phyloP scores from a whole-genome alignment of 108 stramenopile species.

The Skeletonema menzelii region DNA sequence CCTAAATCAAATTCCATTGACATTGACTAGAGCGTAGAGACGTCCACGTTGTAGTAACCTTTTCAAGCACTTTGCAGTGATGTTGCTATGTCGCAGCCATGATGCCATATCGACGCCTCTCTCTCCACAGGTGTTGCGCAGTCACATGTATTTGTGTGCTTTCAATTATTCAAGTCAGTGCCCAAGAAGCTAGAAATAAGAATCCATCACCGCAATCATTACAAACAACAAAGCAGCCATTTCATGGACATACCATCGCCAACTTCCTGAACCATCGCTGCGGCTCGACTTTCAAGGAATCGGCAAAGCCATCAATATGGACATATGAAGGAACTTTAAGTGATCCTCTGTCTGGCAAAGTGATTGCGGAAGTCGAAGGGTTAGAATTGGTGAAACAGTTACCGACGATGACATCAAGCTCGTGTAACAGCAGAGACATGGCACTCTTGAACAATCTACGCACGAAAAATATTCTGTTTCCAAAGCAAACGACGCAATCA shows the following conservation, averaged over 20 bases:
- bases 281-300: background rate
- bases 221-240: slow-evolving; percentile 1
- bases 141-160: background rate
- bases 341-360: slow-evolving; percentile 71
- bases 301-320: slow-evolving; percentile 29
- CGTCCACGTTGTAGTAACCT: too few relatives aligned
- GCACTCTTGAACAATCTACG: slow-evolving; percentile 18
- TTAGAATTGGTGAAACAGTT: slow-evolving; percentile 59
- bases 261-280: slow-evolving; percentile 20
- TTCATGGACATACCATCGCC: slow-evolving; percentile 8
- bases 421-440: background rate
- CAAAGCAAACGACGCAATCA: background rate
- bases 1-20: too few relatives aligned
- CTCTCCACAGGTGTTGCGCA: background rate
- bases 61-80: too few relatives aligned
- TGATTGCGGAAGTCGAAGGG: slow-evolving; percentile 72
- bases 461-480: slow-evolving; percentile 15
- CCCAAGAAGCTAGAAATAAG: background rate
- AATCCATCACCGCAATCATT: background rate
- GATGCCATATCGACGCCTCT: background rate
- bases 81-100: background rate
- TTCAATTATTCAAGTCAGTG: background rate
- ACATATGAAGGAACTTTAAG: slow-evolving; percentile 46
- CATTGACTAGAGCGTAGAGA: too few relatives aligned
- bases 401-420: slow-evolving; percentile 23